Conservation (phyloP, 129 eudicot genomes). For the Chrysanthemum makinoi region DNA sequence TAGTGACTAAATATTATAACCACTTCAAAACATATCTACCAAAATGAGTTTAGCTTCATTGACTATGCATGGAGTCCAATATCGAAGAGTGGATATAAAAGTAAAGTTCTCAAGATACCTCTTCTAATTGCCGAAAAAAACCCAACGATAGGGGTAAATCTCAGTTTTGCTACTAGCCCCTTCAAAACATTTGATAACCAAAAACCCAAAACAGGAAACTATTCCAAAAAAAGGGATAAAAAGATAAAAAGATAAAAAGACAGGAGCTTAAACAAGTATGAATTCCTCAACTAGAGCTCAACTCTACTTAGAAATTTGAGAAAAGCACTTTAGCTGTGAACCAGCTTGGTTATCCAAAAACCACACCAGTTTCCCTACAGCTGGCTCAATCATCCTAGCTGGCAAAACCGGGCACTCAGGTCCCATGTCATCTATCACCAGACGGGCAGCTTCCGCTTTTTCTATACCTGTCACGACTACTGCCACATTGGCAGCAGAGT, state of each 20-base stretch:
- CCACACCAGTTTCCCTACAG: slow-evolving; percentile 78
- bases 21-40: neutral
- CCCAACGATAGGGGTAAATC: slow-evolving; percentile 22
- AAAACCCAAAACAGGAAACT: slow-evolving; percentile 24
- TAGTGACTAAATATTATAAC: neutral
- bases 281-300: slow-evolving; percentile 28
- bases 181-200: slow-evolving; percentile 27
- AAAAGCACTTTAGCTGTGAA: slow-evolving; percentile 55
- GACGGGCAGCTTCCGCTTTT: slow-evolving; percentile 64
- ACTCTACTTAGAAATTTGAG: slow-evolving; percentile 44
- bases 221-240: slow-evolving; percentile 1
- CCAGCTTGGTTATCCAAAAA: slow-evolving; percentile 78
- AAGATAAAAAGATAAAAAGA: neutral
- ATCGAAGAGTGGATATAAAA: slow-evolving; percentile 1
- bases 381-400: slow-evolving; percentile 75
- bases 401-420: slow-evolving; percentile 54
- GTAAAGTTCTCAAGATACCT: slow-evolving; percentile 30
- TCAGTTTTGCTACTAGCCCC: slow-evolving; percentile 32
- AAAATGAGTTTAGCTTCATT: slow-evolving; percentile 1
- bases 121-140: slow-evolving; percentile 19
- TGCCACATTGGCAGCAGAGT: slow-evolving; percentile 79
- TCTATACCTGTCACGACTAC: slow-evolving; percentile 66
- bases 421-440: slow-evolving; percentile 50
- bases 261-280: slow-evolving; percentile 20
- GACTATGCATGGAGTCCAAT: neutral